phyloP scores from a whole-genome alignment of 2,329 filamentous ascomycete genomes.

The Raffaelea arxii region DNA sequence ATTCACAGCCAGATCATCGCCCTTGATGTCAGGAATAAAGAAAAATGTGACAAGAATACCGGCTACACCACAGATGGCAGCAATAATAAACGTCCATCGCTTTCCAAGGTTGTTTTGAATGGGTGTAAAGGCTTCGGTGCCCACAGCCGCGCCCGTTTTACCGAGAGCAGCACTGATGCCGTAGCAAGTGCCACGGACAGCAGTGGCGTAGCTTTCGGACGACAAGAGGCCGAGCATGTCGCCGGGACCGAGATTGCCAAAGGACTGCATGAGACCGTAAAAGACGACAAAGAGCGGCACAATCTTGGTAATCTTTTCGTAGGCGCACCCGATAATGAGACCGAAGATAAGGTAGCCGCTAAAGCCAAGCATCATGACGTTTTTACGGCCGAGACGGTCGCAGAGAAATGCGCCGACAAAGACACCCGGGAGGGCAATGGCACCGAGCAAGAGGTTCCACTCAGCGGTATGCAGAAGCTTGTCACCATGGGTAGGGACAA shows the following conservation, averaged over 20 bases:
- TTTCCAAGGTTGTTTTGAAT: conserved; percentile 12
- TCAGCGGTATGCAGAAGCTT: conserved; percentile 15
- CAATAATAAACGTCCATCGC: conserved; percentile 12
- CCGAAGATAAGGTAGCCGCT: conserved; percentile 16
- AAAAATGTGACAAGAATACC: conserved; percentile 11
- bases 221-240: conserved; percentile 38
- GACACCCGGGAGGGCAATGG: conserved; percentile 15
- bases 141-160: conserved; percentile 40
- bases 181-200: conserved; percentile 38
- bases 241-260: conserved; percentile 36
- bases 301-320: conserved; percentile 32
- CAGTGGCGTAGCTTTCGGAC: conserved; percentile 39
- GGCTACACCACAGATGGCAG: conserved; percentile 11
- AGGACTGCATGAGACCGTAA: conserved; percentile 40
- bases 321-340: conserved; percentile 16
- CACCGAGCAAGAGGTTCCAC: conserved; percentile 18
- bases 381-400: conserved; percentile 15
- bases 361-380: conserved; percentile 16
- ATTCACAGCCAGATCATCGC: conserved; percentile 6
- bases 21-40: conserved; percentile 9
- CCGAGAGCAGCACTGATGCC: conserved; percentile 39
- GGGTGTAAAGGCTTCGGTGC: conserved; percentile 22
- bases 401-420: conserved; percentile 9
- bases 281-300: conserved; percentile 40
- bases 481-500: conserved; percentile 11